Conservation (phyloP, 139 green algal genomes). For the Astrephomene gubernaculifera region DNA sequence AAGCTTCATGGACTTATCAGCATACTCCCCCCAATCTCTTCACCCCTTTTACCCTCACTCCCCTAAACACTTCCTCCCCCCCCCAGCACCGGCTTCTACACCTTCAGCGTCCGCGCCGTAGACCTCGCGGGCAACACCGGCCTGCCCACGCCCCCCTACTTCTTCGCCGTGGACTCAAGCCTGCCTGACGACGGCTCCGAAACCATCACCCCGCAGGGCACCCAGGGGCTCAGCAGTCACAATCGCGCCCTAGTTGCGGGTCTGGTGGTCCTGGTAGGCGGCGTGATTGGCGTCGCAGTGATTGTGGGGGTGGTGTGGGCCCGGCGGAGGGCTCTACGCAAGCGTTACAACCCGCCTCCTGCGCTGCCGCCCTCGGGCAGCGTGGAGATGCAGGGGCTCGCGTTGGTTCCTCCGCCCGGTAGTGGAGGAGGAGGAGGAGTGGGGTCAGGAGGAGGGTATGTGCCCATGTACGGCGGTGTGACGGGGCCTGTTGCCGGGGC, state of each 20-base stretch:
- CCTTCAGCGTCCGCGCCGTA: background rate
- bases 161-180: conserved; percentile 9
- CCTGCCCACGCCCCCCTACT: background rate
- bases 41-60: background rate
- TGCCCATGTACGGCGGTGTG: background rate
- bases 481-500: background rate
- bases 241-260: conserved; percentile 22
- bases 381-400: background rate
- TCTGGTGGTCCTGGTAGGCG: background rate
- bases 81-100: conserved; percentile 14
- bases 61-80: background rate
- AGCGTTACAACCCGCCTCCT: background rate
- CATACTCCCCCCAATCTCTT: background rate
- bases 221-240: background rate
- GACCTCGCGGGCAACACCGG: conserved; percentile 29
- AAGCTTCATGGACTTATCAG: background rate
- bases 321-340: background rate
- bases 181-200: conserved; percentile 9
- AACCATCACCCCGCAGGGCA: background rate
- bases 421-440: too few relatives aligned
- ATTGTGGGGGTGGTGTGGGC: background rate
- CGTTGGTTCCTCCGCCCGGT: too few relatives aligned
- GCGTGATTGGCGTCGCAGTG: background rate
- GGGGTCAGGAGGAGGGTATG: too few relatives aligned
- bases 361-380: too few relatives aligned